phyloP scores from a whole-genome alignment of 148 eudicot genomes.

The Agrostemma githago region DNA sequence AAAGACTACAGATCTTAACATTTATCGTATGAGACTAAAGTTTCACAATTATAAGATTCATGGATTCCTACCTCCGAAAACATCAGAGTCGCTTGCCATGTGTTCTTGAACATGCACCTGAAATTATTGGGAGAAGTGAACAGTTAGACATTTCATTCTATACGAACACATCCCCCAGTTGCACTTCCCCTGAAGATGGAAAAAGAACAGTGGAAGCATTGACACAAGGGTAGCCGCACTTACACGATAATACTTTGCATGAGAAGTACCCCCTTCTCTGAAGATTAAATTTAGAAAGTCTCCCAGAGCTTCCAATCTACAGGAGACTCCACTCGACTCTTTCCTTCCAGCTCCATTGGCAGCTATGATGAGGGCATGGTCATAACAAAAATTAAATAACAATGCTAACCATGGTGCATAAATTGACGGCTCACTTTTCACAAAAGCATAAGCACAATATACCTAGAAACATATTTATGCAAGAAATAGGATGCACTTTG shows the following conservation, averaged over 20 bases:
- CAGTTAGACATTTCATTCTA: constrained; percentile 20
- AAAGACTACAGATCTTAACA: not conserved
- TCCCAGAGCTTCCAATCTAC: constrained; percentile 73
- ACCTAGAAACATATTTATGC: constrained; percentile 2
- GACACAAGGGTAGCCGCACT: constrained; percentile 26
- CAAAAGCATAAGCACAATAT: not conserved
- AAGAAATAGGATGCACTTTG: not conserved
- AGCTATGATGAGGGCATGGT: constrained; percentile 35
- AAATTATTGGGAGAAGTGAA: constrained; percentile 19
- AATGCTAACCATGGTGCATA: not conserved
- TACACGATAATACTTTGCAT: constrained; percentile 89
- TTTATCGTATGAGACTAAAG: not conserved
- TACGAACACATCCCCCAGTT: not conserved
- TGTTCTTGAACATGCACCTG: constrained; percentile 94
- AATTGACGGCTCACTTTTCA: not conserved
- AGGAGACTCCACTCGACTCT: constrained; percentile 52
- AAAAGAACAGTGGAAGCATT: not conserved
- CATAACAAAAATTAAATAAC: constrained; percentile 3
- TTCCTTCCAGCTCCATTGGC: constrained; percentile 45
- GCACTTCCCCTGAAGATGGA: constrained; percentile 1
- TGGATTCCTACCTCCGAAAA: constrained; percentile 42
- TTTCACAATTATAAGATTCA: not conserved
- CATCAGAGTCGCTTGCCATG: constrained; percentile 38
- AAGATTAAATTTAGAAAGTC: constrained; percentile 72
- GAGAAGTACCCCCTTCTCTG: constrained; percentile 66